Percentiles rank a stretch among this genome's conserved stretches.
phyloP scores from a whole-genome alignment of 495 filamentous ascomycete species.

The Hyaloscypha hepaticicola region DNA sequence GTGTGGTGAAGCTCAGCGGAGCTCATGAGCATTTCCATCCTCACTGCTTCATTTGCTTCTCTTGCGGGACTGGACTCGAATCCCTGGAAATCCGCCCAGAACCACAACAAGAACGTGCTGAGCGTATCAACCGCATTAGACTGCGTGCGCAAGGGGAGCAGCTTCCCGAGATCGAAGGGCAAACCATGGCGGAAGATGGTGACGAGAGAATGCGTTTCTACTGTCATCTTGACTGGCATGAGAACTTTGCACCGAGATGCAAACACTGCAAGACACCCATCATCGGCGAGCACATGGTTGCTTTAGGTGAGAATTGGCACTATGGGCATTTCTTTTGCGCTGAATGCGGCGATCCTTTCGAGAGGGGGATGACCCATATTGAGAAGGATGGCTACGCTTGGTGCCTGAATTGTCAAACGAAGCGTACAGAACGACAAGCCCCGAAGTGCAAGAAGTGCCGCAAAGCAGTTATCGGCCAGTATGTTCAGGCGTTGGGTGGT shows the following conservation, averaged over 20 bases:
- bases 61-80: conserved; percentile 85
- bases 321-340: conserved; percentile 99
- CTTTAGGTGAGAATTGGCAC: conserved; percentile 93
- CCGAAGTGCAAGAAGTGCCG: conserved; percentile 85
- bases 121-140: conserved; percentile 68
- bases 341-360: conserved; percentile 96
- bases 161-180: conserved; percentile 51
- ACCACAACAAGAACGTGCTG: conserved; percentile 65
- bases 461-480: conserved; percentile 80
- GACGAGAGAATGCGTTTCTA: conserved; percentile 78
- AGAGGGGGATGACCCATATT: conserved; percentile 78
- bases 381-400: conserved; percentile 99
- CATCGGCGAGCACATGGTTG: conserved; percentile 90
- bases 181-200: conserved; percentile 64
- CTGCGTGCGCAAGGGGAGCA: conserved; percentile 59
- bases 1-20: conserved; percentile 78
- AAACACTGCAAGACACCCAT: conserved; percentile 99
- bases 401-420: conserved; percentile 92
- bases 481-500: conserved; percentile 79
- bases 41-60: conserved; percentile 86
- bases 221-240: conserved; percentile 98
- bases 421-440: conserved; percentile 67
- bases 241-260: conserved; percentile 88
- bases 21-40: conserved; percentile 78
- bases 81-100: conserved; percentile 96